These are phyloP conservation scores for Collybia sordida DNA, from an alignment of 768 basidiomycete genomes.

Conservation along the genomic window DNA sequence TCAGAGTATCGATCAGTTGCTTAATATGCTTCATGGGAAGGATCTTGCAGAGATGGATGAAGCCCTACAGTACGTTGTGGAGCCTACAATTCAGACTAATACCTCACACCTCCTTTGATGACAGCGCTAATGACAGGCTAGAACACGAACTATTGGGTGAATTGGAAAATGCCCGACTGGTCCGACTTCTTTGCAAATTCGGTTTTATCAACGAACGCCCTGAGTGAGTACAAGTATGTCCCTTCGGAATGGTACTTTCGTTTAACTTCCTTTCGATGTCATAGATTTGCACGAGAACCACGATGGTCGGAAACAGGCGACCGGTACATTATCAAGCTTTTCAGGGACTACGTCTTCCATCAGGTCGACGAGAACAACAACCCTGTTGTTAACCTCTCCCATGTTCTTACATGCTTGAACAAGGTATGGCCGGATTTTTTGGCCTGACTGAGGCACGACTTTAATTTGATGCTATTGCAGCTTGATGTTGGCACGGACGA, in stretches of 20 bases:
- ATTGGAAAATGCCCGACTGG: conserved; percentile 90
- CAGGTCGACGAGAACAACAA: conserved; percentile 90
- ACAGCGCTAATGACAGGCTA: conserved; percentile 75
- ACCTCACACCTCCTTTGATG: background rate
- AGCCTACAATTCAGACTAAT: background rate
- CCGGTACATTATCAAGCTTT: conserved; percentile 95
- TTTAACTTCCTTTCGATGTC: background rate
- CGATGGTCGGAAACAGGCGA: conserved; percentile 99
- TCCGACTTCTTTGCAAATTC: conserved; percentile 88
- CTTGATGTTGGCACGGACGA: conserved; percentile 94
- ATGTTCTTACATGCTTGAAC: conserved; percentile 91
- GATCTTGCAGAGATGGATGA: conserved; percentile 83
- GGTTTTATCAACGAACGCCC: conserved; percentile 99
- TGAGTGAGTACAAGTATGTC: conserved; percentile 59
- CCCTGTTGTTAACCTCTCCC: conserved; percentile 86
- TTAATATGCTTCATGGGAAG: conserved; percentile 76
- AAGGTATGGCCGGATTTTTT: conserved; percentile 56
- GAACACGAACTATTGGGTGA: conserved; percentile 86
- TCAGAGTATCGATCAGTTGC: conserved; percentile 75
- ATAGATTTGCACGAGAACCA: conserved; percentile 91
- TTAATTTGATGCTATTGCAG: conserved; percentile 33
- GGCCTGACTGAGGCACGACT: too few relatives aligned
- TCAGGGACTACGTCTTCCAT: conserved; percentile 98
- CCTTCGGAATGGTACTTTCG: background rate
- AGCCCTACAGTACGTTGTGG: conserved; percentile 60